Base-by-base conservation (phyloP, 2,329 filamentous ascomycete species). In the Phaeosphaeriaceae sp. region DNA sequence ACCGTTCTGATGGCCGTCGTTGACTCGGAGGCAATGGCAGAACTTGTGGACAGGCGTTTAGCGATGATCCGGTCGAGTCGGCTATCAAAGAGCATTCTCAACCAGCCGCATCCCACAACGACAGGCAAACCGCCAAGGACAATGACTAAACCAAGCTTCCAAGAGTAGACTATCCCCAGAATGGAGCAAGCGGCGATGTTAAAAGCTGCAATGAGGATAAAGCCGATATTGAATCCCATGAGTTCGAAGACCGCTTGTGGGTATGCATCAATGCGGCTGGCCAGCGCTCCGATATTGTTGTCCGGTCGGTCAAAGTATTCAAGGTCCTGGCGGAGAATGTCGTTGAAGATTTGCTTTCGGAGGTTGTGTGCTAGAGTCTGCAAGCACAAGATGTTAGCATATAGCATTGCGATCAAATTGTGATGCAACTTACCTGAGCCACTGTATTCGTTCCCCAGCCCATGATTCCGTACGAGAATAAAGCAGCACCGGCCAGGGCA, bases 251-350 rank as follows among this genome's bases (percentile, higher is more conserved):
- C 48, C 1, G 61, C 56, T 48, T 61, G 58, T 1, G 61, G 61
- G 42, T 64, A 95, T 9, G 67, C 92, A 0, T 60, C 48, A 20
- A 66, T 21, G n/a, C 58, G 49, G 27, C 54, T 54, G 20, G 92
- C 96, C 68, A 97, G 81, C 1, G 92, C 91, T 64, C 94, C 94
- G 5, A 92, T 89, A 17, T 90, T 92, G 75, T 97, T 96, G 77
- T 96, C 90, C 58, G 96, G 91, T 41, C 83, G 84, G 75, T 97
- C 93, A 66, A 96, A 97, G 76, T 92, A 97, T 25, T 87, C 82
- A 45, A 97, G 92, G 61, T 97, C 93, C 76, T 97, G 93, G 61
- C 93, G 90, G 48, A 97, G 86, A 96, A 62, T 50, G 9, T 54
- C 50, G 15, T 56, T 51, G 40, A 62, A 54, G 21, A 62, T 64